Percentiles rank a stretch among this genome's conserved stretches.
Evolutionary conservation across 2,329 filamentous ascomycete genomes (phyloP).

Genomic region (Geosmithia putterillii): DNA sequence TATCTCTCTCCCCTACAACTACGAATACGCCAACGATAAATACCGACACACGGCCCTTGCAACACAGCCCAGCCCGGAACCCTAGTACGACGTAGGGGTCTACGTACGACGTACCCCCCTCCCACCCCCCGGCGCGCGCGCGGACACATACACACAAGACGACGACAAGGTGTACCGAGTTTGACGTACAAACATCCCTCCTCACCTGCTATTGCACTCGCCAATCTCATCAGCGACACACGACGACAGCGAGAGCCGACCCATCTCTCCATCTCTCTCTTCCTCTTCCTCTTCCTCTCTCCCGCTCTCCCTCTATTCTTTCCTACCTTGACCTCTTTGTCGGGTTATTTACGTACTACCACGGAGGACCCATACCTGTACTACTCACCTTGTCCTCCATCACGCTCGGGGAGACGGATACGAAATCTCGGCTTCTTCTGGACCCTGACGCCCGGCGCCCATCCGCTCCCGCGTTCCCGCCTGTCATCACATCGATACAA

Average conservation of each 20-base stretch:
- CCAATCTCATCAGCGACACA: background rate
- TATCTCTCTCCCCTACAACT: too few species aligned
- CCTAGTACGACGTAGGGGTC: too few species aligned
- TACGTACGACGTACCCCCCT: too few species aligned
- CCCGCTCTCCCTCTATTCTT: background rate
- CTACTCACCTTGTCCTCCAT: background rate
- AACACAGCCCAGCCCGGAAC: too few species aligned
- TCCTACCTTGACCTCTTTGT: background rate
- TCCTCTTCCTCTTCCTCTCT: too few species aligned
- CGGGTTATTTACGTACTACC: too few species aligned
- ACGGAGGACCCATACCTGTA: too few species aligned
- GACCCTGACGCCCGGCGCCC: too few species aligned
- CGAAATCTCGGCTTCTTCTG: background rate
- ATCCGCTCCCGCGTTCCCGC: background rate
- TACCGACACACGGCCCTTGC: too few species aligned
- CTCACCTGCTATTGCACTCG: background rate
- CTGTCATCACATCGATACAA: background rate
- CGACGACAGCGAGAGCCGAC: background rate
- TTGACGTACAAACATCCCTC: background rate
- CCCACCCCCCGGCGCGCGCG: too few species aligned
- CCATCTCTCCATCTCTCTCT: background rate
- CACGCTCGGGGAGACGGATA: background rate
- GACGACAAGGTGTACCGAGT: background rate
- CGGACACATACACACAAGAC: too few species aligned
- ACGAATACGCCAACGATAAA: too few species aligned